Conservation (phyloP, 1,284 basidiomycete species). For the Chiua sp. region DNA sequence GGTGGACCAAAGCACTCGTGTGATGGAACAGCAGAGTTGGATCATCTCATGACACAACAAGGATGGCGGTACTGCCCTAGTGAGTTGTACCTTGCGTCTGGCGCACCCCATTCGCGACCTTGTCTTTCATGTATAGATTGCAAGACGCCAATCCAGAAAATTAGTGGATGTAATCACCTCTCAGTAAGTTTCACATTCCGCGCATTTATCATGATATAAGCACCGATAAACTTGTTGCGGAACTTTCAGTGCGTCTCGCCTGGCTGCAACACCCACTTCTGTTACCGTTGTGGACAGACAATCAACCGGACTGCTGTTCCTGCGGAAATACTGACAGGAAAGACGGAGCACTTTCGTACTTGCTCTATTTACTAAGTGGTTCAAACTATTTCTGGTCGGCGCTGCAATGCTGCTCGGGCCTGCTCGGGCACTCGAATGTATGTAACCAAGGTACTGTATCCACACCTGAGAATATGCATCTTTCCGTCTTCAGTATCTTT, state of each 20-base stretch:
- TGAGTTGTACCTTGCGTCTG: slow-evolving; percentile 27
- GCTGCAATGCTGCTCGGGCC: too few relatives aligned
- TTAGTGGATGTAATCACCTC: slow-evolving; percentile 67
- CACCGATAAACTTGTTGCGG: neutral
- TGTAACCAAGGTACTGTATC: too few relatives aligned
- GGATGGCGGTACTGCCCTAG: slow-evolving; percentile 67
- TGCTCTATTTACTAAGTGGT: too few relatives aligned
- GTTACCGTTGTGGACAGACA: slow-evolving; percentile 53
- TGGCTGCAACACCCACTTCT: slow-evolving; percentile 68
- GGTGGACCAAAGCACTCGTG: slow-evolving; percentile 54
- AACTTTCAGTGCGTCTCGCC: slow-evolving; percentile 56
- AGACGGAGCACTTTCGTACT: slow-evolving; percentile 51
- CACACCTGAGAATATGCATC: too few relatives aligned
- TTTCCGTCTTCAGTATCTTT: too few relatives aligned
- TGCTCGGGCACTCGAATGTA: too few relatives aligned
- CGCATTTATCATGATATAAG: neutral
- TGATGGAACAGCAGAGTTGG: slow-evolving; percentile 58
- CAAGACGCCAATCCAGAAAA: slow-evolving; percentile 51
- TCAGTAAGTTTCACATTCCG: slow-evolving; percentile 45
- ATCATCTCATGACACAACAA: slow-evolving; percentile 28
- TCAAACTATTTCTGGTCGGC: slow-evolving; percentile 8
- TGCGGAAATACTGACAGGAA: slow-evolving; percentile 47
- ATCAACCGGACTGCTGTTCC: slow-evolving; percentile 55
- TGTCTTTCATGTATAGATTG: neutral
- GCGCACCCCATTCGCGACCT: neutral